Evolutionary conservation across 352 stramenopile species (phyloP), one percentile per base, ranked within the genome.

Genomic region (Phytophthora hibernalis): DNA sequence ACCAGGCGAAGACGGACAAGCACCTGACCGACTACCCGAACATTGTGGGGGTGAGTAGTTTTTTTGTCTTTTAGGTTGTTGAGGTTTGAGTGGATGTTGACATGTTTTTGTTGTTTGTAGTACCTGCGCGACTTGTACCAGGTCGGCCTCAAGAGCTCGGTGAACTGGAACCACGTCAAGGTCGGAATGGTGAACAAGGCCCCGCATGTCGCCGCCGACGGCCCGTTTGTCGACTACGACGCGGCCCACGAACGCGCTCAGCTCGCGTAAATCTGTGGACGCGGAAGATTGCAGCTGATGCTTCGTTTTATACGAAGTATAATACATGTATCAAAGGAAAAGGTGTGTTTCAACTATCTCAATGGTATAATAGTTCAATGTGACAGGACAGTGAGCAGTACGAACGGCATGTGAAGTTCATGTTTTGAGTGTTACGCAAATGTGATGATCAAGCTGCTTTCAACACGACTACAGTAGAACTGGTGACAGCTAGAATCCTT

Each of bases 101-200:
- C 16, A 16, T 43, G 16, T 18, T 13, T 5, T 44, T 62, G 21
- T 15, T 67, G 20, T 61, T 12, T 37, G 24, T 42, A 77, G 65
- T 78, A 76, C 16, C 13, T 78, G 16, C 65, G 57, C 16, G 70
- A 72, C 28, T 73, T 97, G 33, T 98, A 97, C 68, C 88, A 98
- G 63, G 87, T 89, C 26, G 87, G 65, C 2, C 69, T 98, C 26
- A 61, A 82, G 26, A 74, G 79, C n/a, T 89, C 83, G 3, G 76
- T 97, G 15, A 72, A 96, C 57, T 97, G 97, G 82, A 53, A 89
- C n/a, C 90, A 98, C 66, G 89, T 98, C 56, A 96, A 96, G 71
- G 67, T 78, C 22, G 84, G 96, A 64, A 95, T 97, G 68, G 97
- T 82, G 71, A 87, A 80, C 43, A 87, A 76, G 20, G 81, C 93